Evolutionary conservation across 352 stramenopile species (phyloP).

Genomic region (Globisporangium ultimum): DNA sequence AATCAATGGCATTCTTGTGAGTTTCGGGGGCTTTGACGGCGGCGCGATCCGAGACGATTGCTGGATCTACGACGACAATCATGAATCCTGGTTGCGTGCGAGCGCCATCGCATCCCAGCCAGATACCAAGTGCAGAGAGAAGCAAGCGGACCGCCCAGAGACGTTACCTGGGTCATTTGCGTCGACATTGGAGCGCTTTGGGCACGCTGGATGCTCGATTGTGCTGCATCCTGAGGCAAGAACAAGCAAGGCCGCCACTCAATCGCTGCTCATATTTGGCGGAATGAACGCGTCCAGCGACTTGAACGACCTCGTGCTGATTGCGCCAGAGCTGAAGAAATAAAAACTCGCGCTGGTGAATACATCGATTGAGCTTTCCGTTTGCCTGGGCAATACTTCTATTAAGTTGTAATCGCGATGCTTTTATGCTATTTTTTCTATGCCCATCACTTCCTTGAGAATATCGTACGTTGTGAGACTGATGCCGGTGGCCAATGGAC

Average conservation of each 20-base stretch:
- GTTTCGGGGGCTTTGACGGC: conserved; percentile 58
- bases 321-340: conserved; percentile 6
- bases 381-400: conserved; percentile 22
- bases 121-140: neutral
- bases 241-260: conserved; percentile 4
- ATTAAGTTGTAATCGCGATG: conserved; percentile 20
- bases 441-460: conserved; percentile 79
- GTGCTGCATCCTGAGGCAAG: neutral
- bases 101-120: neutral
- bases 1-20: conserved; percentile 29
- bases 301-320: conserved; percentile 35
- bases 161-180: neutral
- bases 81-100: conserved; percentile 38
- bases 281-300: conserved; percentile 52
- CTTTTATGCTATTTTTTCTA: conserved; percentile 50
- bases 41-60: conserved; percentile 37
- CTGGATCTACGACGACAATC: conserved; percentile 41
- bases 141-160: conserved; percentile 10
- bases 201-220: conserved; percentile 22
- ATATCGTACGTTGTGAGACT: conserved; percentile 87
- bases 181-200: conserved; percentile 28
- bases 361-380: neutral
- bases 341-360: neutral
- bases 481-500: conserved; percentile 80
- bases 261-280: conserved; percentile 45